Conservation (phyloP, 805 yeast species). For the Cyberlindnera japonica region DNA sequence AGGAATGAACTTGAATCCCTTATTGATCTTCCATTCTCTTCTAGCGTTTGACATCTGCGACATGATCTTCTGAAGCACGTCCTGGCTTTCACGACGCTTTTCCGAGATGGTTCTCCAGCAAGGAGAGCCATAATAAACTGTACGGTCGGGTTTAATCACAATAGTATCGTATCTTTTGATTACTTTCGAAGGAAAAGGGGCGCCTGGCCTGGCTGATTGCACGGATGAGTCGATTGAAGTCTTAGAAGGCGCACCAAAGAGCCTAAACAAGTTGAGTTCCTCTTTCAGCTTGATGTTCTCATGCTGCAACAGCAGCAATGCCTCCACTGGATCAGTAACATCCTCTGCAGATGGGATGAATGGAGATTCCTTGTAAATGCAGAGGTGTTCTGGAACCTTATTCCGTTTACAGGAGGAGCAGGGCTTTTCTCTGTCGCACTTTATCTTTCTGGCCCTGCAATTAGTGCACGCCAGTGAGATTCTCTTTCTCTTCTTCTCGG, state of each 20-base stretch:
- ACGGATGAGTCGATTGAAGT: no score
- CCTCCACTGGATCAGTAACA: slow-evolving; percentile 12
- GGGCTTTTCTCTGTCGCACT: slow-evolving; percentile 27
- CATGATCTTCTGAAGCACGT: slow-evolving; percentile 12
- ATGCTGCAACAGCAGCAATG: slow-evolving; percentile 9
- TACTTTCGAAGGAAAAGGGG: no score
- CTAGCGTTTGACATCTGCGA: slow-evolving; percentile 17
- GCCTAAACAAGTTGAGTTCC: slow-evolving; percentile 15
- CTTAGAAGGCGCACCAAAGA: no score
- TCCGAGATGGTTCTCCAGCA: slow-evolving; percentile 21
- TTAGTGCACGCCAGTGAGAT: slow-evolving; percentile 21
- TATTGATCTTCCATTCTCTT: slow-evolving; percentile 23
- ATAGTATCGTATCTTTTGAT: slow-evolving; percentile 11
- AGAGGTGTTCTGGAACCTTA: slow-evolving; percentile 22
- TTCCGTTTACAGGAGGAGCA: slow-evolving; percentile 25
- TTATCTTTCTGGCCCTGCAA: slow-evolving; percentile 24
- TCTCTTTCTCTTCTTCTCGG: slow-evolving; percentile 11
- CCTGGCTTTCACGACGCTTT: slow-evolving; percentile 6
- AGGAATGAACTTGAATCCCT: slow-evolving; percentile 9
- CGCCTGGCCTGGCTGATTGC: no score
- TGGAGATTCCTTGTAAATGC: slow-evolving; percentile 28
- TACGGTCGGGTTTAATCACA: slow-evolving; percentile 11
- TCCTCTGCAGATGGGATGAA: slow-evolving; percentile 27
- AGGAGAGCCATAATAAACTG: slow-evolving; percentile 20
- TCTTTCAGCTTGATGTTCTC: slow-evolving; percentile 21